Evolutionary conservation across 805 yeast genomes (phyloP), one percentile per base, ranked within the genome.

Genomic region (Sugiyamaella americana): DNA sequence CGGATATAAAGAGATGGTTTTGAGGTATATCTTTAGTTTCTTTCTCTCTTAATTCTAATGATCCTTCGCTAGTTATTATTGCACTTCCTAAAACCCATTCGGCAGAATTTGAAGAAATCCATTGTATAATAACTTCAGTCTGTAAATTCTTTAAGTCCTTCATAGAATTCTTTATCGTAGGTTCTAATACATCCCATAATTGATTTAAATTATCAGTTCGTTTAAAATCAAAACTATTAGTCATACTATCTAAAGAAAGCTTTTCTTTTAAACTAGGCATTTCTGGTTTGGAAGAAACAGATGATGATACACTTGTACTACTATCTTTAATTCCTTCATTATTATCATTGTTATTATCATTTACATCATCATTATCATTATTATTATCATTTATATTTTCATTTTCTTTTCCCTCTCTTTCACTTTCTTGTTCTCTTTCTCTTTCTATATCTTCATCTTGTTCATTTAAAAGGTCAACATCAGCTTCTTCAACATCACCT

Each of bases 71-170:
- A 11, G 23, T 37, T 23, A 51, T 45, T 10, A 32, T 30, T 17
- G 51, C 57, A 2, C 34, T 41, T 2, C 52, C 57, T 16, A 34
- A 40, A 3, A 23, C 29, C 47, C 46, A 45, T 6, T 13, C 21
- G 6, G 41, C 37, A 8, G 45, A 22, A 16, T 44, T 23, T 22
- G 54, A 45, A 1, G 51, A 43, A 10, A 51, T 47, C 57, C 57
- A 53, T 21, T 53, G 51, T n/a, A 53, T 35, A 8, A 52, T 51
- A 8, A 44, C 29, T 11, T 51, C 57, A 3, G 16, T 19, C 5
- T 30, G 41, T 5, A 51, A 24, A 5, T 20, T 8, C 11, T 42
- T 44, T 29, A 29, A 38, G 11, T 51, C 47, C 16, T 43, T 40
- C 55, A 52, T 52, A 5, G 51, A 24, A 8, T 36, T 42, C 21